Conservation (phyloP, 305 asterid species). For the Plantago coronopus region DNA sequence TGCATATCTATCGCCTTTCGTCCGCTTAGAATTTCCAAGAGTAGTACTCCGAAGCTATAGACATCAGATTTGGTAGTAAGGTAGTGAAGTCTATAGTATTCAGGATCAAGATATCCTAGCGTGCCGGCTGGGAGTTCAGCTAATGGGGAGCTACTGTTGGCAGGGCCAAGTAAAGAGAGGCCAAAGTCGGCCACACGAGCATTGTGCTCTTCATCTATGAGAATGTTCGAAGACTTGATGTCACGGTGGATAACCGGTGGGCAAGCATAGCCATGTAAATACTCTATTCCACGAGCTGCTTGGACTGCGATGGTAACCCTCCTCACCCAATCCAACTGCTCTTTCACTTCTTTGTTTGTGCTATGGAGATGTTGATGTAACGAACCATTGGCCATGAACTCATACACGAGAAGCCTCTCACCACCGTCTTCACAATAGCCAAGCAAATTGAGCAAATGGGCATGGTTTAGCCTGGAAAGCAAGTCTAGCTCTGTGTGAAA, state of each 20-base stretch:
- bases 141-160: slow-evolving; percentile 68
- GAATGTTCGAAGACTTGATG: slow-evolving; percentile 72
- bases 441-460: slow-evolving; percentile 62
- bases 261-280: slow-evolving; percentile 80
- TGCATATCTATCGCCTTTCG: slow-evolving; percentile 76
- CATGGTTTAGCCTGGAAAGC: slow-evolving; percentile 71
- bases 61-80: slow-evolving; percentile 79
- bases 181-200: slow-evolving; percentile 84
- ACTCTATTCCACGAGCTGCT: slow-evolving; percentile 78
- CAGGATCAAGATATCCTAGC: slow-evolving; percentile 79
- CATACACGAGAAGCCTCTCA: slow-evolving; percentile 69
- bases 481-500: slow-evolving; percentile 70
- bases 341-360: slow-evolving; percentile 36
- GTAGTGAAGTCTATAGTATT: slow-evolving; percentile 70
- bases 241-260: slow-evolving; percentile 85
- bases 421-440: slow-evolving; percentile 78
- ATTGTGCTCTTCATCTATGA: slow-evolving; percentile 78
- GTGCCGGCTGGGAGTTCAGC: slow-evolving; percentile 83
- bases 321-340: slow-evolving; percentile 67
- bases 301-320: slow-evolving; percentile 80
- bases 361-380: slow-evolving; percentile 64
- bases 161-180: slow-evolving; percentile 65
- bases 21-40: slow-evolving; percentile 68
- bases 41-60: slow-evolving; percentile 77
- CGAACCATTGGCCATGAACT: slow-evolving; percentile 84